Conservation (phyloP, 192 early-diverging fungal species). For the Backusella mclennaniae region DNA sequence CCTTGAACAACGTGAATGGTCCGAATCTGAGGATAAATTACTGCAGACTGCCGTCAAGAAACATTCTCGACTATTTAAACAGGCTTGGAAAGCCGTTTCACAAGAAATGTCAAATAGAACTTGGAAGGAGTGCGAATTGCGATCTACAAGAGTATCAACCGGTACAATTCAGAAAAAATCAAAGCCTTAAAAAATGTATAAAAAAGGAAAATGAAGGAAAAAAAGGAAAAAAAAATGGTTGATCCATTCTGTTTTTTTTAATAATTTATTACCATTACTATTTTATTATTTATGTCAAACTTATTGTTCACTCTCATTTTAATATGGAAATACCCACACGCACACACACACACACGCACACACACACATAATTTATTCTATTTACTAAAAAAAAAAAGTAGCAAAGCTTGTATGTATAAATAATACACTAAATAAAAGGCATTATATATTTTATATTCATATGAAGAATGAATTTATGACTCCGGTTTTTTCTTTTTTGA, state of each 20-base stretch:
- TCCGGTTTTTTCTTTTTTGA: neutral
- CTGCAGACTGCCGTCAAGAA: conserved; percentile 18
- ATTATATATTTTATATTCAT: neutral
- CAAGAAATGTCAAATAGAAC: conserved; percentile 16
- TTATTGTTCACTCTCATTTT: neutral
- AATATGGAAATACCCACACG: neutral
- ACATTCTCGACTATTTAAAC: conserved; percentile 25
- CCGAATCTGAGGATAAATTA: conserved; percentile 18
- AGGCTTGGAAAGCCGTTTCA: conserved; percentile 27
- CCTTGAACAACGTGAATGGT: conserved; percentile 15
- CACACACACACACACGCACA: too few relatives aligned
- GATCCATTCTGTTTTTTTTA: neutral
- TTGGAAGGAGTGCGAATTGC: conserved; percentile 24
- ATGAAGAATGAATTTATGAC: neutral
- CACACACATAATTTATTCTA: neutral
- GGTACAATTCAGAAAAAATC: neutral
- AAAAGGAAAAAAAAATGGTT: neutral
- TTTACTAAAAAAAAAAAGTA: neutral
- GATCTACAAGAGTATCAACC: neutral
- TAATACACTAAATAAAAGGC: neutral
- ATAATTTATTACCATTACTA: neutral
- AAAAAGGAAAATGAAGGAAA: neutral
- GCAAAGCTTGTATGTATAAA: neutral
- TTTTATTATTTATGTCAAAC: neutral
- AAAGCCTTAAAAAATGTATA: neutral